phyloP scores from a whole-genome alignment of 805 yeast genomes.

The Zygotorulaspora chibaensis region DNA sequence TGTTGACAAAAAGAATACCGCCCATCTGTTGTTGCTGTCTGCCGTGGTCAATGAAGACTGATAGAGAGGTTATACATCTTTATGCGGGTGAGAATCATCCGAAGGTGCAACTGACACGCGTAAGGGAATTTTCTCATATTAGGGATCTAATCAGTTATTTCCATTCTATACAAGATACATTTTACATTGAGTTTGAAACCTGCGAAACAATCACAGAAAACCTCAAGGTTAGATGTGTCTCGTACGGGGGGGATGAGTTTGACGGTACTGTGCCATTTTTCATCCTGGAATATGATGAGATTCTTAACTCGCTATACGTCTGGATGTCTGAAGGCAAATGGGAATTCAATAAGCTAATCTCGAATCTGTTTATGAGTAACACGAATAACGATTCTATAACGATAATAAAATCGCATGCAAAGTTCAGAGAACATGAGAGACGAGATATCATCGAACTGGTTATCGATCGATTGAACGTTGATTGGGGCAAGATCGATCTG shows the following conservation, averaged over 20 bases:
- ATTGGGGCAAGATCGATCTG: slow-evolving; percentile 21
- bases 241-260: slow-evolving; percentile 12
- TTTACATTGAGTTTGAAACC: slow-evolving; percentile 23
- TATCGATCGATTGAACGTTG: slow-evolving; percentile 18
- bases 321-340: slow-evolving; percentile 31
- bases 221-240: slow-evolving; percentile 23
- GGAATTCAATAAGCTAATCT: slow-evolving; percentile 22
- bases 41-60: slow-evolving; percentile 2
- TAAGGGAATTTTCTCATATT: slow-evolving; percentile 13
- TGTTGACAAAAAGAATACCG: too few species aligned
- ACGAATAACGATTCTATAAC: slow-evolving; percentile 4
- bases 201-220: slow-evolving; percentile 31
- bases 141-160: slow-evolving; percentile 17
- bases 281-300: slow-evolving; percentile 28
- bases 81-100: slow-evolving; percentile 27
- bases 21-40: too few species aligned
- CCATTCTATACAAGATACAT: slow-evolving; percentile 25
- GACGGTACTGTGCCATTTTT: slow-evolving; percentile 22
- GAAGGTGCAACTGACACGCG: slow-evolving; percentile 25
- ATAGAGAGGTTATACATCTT: slow-evolving; percentile 22
- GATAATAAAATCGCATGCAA: slow-evolving; percentile 6
- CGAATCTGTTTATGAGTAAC: slow-evolving; percentile 15
- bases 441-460: slow-evolving; percentile 9
- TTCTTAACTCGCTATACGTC: slow-evolving; percentile 17
- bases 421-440: slow-evolving; percentile 11